Conservation (phyloP, 306 rosid genomes). For the Argentina anserina region DNA sequence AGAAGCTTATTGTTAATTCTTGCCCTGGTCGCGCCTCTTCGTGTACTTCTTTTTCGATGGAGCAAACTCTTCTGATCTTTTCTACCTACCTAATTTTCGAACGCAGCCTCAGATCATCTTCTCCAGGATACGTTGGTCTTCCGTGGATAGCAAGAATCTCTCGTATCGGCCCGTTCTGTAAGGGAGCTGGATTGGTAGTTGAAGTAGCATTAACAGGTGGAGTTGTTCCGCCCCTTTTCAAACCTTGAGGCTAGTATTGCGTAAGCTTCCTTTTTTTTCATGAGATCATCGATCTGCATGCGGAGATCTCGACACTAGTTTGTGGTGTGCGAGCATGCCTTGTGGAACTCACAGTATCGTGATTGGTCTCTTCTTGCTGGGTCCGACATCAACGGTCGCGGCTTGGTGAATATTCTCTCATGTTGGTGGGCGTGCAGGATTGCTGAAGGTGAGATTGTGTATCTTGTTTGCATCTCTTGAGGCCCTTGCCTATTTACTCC, state of each 20-base stretch:
- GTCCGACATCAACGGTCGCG: background rate
- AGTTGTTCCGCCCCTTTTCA: rapidly evolving
- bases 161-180: background rate
- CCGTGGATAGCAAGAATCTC: background rate
- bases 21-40: no score
- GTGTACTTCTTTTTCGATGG: background rate
- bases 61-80: background rate
- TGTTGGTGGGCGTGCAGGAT: background rate
- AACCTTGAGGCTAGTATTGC: background rate
- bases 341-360: background rate
- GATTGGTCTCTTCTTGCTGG: background rate
- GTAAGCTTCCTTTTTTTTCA: background rate
- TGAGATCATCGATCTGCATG: background rate
- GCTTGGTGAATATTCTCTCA: background rate
- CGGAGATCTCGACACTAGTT: background rate
- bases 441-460: background rate
- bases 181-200: background rate
- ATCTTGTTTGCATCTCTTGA: background rate
- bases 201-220: background rate
- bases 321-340: background rate
- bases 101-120: background rate
- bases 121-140: background rate
- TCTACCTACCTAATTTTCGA: background rate
- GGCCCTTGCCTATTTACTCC: background rate
- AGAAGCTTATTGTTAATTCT: no score